Conservation (phyloP, 257 asterid species). For the Solanum peruvianum region DNA sequence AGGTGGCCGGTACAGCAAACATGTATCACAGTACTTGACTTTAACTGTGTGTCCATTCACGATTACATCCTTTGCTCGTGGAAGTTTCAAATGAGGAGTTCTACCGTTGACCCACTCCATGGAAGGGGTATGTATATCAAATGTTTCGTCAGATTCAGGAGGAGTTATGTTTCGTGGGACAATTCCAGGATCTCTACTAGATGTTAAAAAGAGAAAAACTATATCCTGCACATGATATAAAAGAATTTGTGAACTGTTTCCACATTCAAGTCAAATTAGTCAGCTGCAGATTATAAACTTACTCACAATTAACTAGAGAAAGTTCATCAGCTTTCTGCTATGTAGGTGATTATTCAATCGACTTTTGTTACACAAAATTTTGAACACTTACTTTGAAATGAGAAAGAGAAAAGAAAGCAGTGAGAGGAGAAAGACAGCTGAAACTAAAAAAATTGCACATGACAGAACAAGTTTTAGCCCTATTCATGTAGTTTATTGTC, state of each 20-base stretch:
- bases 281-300: neutral
- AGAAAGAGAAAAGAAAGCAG: neutral
- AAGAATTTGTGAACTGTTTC: neutral
- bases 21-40: conserved; percentile 79
- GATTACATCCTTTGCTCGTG: conserved; percentile 56
- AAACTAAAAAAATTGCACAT: neutral
- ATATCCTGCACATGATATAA: conserved; percentile 43
- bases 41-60: conserved; percentile 66
- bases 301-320: neutral
- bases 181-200: conserved; percentile 83
- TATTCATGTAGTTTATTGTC: neutral
- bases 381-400: neutral
- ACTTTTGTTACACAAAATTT: neutral
- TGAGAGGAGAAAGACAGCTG: neutral
- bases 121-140: conserved; percentile 48
- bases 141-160: conserved; percentile 48
- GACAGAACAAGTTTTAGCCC: neutral
- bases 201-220: conserved; percentile 54
- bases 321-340: neutral
- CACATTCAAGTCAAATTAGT: neutral
- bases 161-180: conserved; percentile 55
- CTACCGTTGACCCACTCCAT: conserved; percentile 85
- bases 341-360: neutral
- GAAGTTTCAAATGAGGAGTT: conserved; percentile 64
- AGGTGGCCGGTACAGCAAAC: conserved; percentile 89